Evolutionary conservation across 441 rosid genomes (phyloP).

Genomic region (Aleurites moluccanus): DNA sequence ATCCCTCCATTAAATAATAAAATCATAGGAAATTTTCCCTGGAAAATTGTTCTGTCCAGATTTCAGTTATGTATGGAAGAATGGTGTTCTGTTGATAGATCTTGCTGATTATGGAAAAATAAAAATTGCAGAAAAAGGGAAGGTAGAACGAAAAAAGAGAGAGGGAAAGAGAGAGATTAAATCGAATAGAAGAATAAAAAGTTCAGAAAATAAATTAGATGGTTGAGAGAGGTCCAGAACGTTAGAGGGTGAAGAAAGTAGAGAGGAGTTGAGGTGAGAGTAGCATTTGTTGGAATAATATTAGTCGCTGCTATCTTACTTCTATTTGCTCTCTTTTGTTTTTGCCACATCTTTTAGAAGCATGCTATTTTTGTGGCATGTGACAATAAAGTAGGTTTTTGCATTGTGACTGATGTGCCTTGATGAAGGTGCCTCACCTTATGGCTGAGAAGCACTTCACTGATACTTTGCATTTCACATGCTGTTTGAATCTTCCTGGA

Average conservation of each 20-base stretch:
- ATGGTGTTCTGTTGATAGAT: not conserved
- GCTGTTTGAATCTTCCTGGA: not conserved
- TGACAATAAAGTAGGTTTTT: not conserved
- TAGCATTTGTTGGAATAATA: not conserved
- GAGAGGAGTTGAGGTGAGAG: not conserved
- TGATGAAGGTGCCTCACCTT: slow-evolving; percentile 1
- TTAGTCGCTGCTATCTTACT: not conserved
- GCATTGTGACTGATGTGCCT: not conserved
- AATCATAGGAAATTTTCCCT: not conserved
- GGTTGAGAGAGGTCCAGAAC: not conserved
- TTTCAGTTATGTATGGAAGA: not conserved
- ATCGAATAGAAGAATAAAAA: not conserved
- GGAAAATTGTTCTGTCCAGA: not conserved
- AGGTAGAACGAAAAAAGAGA: not conserved
- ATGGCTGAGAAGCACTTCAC: not conserved
- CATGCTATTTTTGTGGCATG: not conserved
- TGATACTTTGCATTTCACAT: not conserved
- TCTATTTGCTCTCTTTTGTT: not conserved
- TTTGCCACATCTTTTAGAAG: not conserved
- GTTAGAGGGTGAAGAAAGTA: not conserved
- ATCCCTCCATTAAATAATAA: not conserved
- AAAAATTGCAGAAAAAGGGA: not conserved
- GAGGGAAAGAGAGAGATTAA: not conserved
- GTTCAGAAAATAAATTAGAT: not conserved
- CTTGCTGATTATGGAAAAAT: not conserved